Percentiles rank a stretch among this genome's conserved stretches.
These are phyloP conservation scores for Pleurotus platypus DNA, from an alignment of 768 basidiomycete species.

Conservation along the genomic window DNA sequence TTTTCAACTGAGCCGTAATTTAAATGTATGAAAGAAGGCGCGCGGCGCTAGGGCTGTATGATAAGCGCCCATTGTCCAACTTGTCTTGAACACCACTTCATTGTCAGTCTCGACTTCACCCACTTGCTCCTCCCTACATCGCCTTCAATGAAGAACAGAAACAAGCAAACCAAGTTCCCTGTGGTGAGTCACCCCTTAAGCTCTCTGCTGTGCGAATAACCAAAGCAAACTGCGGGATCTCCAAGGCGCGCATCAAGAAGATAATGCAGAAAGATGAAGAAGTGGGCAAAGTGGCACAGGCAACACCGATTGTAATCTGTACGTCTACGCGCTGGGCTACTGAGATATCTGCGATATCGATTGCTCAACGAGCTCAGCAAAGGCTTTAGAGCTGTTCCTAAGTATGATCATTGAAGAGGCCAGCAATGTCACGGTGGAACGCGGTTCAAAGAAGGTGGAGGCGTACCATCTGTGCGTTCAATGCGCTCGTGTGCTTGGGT, in stretches of 20 bases:
- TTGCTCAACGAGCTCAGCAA: constrained; percentile 55
- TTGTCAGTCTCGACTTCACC: too few relatives aligned
- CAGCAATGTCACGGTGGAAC: constrained; percentile 69
- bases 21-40: too few relatives aligned
- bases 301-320: constrained; percentile 97
- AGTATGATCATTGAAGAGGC: constrained; percentile 80
- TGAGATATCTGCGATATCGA: neutral
- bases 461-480: constrained; percentile 87
- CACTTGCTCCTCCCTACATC: neutral
- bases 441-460: constrained; percentile 87
- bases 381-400: constrained; percentile 91
- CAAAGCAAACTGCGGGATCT: neutral
- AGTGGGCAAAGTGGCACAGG: constrained; percentile 96
- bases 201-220: neutral
- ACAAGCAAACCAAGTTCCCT: constrained; percentile 89
- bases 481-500: neutral
- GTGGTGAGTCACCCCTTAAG: constrained; percentile 54
- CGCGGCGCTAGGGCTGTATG: neutral
- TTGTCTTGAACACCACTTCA: too few relatives aligned
- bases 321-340: constrained; percentile 25
- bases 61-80: neutral
- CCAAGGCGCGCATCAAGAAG: constrained; percentile 94
- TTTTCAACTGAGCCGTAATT: neutral
- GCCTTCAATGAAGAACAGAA: constrained; percentile 76
- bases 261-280: constrained; percentile 99